Evolutionary conservation across 371 early-diverging fungal species (phyloP).

Genomic region (Sporodiniella umbellata): DNA sequence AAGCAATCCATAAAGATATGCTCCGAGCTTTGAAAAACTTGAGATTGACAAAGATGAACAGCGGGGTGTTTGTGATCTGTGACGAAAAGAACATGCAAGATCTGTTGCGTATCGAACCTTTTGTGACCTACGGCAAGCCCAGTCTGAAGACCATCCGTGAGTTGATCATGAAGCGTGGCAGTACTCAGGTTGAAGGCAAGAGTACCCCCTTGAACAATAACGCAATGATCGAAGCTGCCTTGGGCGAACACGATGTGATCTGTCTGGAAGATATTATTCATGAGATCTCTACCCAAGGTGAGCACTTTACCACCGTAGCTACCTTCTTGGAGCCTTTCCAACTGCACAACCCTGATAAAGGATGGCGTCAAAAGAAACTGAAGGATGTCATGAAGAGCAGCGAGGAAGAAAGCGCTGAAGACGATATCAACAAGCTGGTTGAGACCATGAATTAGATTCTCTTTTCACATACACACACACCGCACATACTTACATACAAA

Average conservation of each 20-base stretch:
- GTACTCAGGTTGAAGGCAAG: constrained; percentile 91
- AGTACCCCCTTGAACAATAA: constrained; percentile 96
- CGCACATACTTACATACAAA: no score
- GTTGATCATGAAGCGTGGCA: constrained; percentile 99
- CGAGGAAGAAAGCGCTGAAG: constrained; percentile 92
- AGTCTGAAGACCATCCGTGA: constrained; percentile 97
- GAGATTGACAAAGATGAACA: constrained; percentile 97
- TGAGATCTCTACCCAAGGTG: constrained; percentile 96
- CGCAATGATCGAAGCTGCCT: constrained; percentile 88
- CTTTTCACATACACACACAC: no score
- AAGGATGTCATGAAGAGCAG: constrained; percentile 94
- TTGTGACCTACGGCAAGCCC: constrained; percentile 94
- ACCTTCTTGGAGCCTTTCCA: constrained; percentile 98
- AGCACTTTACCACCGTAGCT: constrained; percentile 74
- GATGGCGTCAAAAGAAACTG: constrained; percentile 94
- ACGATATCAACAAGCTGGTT: constrained; percentile 89
- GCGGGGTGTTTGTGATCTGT: constrained; percentile 94
- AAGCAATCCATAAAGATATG: constrained; percentile 95
- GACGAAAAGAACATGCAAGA: constrained; percentile 94
- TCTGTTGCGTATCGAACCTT: constrained; percentile 95
- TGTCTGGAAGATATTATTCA: constrained; percentile 99
- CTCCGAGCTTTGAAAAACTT: constrained; percentile 94
- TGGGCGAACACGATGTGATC: constrained; percentile 94
- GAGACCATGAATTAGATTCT: constrained; percentile 88
- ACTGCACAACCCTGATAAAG: constrained; percentile 95